Evolutionary conservation across 257 asterid species (phyloP), one percentile per base, ranked within the genome.

Genomic region (Primulina tabacum): DNA sequence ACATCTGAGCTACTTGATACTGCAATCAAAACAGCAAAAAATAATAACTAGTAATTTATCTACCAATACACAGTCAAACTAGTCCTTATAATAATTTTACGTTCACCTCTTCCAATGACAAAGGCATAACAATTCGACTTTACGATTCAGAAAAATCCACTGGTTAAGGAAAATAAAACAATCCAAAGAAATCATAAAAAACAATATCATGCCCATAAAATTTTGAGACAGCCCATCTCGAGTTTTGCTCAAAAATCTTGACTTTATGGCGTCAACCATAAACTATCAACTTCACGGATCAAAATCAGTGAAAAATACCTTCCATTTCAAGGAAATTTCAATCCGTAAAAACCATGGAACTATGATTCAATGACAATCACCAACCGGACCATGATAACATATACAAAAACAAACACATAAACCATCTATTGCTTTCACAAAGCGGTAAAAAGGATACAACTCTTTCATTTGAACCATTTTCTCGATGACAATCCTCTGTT

Each of bases 1-100:
- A 90, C 98, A 88, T 90, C 75, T 88, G 98, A 12, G 95, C 98
- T 77, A 84, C 75, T 85, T 90, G 96, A 81, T 83, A 89, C 97
- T 90, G 90, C 88, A 77, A 64, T 12, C 52, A 64, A 18, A 61
- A 62, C 57, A 75, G 43, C 60, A 35, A 14, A 52, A 29, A 18
- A 24, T 12, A 33, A 35, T 9, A 14, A 57, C 8, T 0, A 30
- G n/a, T 4, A 8, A 33, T 10, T 33, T 6, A 67, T 66, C 56
- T 35, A 38, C 30, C 7, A 14, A 28, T 6, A 16, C 47, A 40
- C 37, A 9, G 74, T 8, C 43, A 68, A 63, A 34, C 32, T 20
- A 14, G 63, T 7, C 10, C 18, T 26, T 26, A 18, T 63, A 70
- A 66, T 26, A 61, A 55, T 50, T 24, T 10, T 37, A 34, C 32